Evolutionary conservation across 495 filamentous ascomycete genomes (phyloP).

Genomic region (Aspergillus indologenus): DNA sequence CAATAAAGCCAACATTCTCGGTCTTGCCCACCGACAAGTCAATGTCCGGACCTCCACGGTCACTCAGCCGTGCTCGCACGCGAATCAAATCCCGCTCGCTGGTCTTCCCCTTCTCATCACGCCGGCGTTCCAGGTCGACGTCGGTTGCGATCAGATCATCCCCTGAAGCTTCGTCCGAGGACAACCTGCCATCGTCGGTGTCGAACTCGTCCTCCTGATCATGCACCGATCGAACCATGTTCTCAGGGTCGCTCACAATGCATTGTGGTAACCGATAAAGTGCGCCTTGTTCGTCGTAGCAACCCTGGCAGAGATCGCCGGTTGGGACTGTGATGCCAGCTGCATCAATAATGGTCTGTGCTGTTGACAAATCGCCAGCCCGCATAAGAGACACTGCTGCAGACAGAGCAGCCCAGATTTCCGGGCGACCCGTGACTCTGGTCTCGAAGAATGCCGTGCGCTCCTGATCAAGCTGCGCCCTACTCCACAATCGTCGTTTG

Average conservation of each 20-base stretch:
- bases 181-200: constrained; percentile 47
- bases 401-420: constrained; percentile 75
- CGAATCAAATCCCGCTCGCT: constrained; percentile 54
- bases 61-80: constrained; percentile 65
- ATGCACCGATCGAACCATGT: constrained; percentile 49
- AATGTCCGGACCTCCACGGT: constrained; percentile 63
- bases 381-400: constrained; percentile 64
- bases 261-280: constrained; percentile 74
- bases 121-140: constrained; percentile 44
- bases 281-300: constrained; percentile 74
- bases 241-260: constrained; percentile 71
- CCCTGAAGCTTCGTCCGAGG: constrained; percentile 41
- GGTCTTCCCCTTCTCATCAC: constrained; percentile 63
- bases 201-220: constrained; percentile 42
- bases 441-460: constrained; percentile 78
- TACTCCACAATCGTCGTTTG: constrained; percentile 52
- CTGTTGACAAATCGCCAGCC: constrained; percentile 59
- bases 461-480: constrained; percentile 45
- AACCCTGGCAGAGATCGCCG: constrained; percentile 66
- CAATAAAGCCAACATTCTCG: constrained; percentile 61
- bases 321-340: constrained; percentile 77
- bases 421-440: constrained; percentile 67
- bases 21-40: constrained; percentile 55
- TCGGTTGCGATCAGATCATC: constrained; percentile 51
- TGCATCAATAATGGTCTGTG: constrained; percentile 74